Conservation (phyloP, 345 rosid genomes). For the Eucalyptus caleyi region DNA sequence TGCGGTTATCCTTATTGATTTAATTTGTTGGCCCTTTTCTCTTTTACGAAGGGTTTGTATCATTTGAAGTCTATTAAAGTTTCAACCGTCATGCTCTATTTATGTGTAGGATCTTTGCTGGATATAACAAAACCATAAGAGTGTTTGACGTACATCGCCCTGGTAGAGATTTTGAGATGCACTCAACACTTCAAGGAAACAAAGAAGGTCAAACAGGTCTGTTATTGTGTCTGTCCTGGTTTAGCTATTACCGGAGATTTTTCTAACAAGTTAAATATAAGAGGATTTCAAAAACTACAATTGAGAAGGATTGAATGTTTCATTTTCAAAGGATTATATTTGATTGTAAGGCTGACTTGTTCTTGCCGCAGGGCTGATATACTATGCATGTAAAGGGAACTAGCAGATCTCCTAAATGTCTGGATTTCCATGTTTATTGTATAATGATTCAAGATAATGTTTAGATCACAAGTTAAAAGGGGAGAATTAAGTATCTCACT, state of each 20-base stretch:
- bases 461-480: neutral
- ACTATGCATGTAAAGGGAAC: neutral
- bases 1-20: neutral
- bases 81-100: neutral
- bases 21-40: neutral
- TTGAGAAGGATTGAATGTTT: neutral
- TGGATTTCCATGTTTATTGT: neutral
- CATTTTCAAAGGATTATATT: neutral
- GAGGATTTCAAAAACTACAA: neutral
- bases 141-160: slow-evolving; percentile 92
- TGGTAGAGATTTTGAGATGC: slow-evolving; percentile 73
- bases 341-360: neutral
- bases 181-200: slow-evolving; percentile 66
- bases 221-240: neutral
- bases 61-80: neutral
- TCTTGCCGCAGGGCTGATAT: neutral
- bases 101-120: slow-evolving; percentile 70
- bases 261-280: neutral
- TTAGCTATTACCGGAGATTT: neutral
- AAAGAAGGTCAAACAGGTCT: slow-evolving; percentile 96
- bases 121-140: slow-evolving; percentile 76
- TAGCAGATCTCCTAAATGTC: neutral
- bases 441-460: neutral
- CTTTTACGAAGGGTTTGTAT: neutral
- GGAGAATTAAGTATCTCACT: neutral